phyloP scores from a whole-genome alignment of 352 stramenopile species.

The Phytopythium litorale region DNA sequence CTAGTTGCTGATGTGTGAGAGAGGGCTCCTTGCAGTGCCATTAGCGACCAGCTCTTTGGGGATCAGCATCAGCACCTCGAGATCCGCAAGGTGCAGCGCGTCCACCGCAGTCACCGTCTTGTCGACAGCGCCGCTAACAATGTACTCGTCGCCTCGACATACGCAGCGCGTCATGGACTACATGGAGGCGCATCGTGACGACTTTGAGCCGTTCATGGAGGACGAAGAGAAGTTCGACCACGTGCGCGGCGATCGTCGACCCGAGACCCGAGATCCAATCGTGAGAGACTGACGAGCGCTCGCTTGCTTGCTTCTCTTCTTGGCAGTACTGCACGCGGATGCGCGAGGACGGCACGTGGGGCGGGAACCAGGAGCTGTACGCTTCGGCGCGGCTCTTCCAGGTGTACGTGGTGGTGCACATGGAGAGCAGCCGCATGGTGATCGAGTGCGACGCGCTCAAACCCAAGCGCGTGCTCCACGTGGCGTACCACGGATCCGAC shows the following conservation, averaged over 20 bases:
- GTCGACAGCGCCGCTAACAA: background rate
- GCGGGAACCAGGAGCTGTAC: conserved; percentile 81
- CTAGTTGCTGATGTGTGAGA: background rate
- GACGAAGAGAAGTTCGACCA: conserved; percentile 85
- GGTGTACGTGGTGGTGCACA: conserved; percentile 75
- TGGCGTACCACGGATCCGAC: conserved; percentile 70
- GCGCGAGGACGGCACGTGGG: conserved; percentile 76
- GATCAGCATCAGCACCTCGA: conserved; percentile 63
- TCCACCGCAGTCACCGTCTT: background rate
- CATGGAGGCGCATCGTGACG: conserved; percentile 59
- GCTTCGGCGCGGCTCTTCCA: conserved; percentile 66
- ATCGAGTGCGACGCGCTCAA: conserved; percentile 68
- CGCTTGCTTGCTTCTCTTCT: background rate
- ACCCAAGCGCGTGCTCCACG: conserved; percentile 45
- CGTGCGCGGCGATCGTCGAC: conserved; percentile 19
- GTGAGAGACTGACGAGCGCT: background rate
- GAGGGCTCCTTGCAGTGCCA: conserved; percentile 25
- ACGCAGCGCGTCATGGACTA: conserved; percentile 64
- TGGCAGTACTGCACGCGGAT: conserved; percentile 73
- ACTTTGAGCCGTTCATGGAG: conserved; percentile 89
- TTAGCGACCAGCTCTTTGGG: conserved; percentile 72
- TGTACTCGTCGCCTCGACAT: background rate
- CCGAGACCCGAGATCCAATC: background rate
- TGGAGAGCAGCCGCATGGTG: conserved; percentile 54
- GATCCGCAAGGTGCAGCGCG: conserved; percentile 47